A percentile compares a stretch with the other conserved stretches of the same genome.
Conservation (phyloP, 1,284 basidiomycete species). For the Cryptococcus neoformans region DNA sequence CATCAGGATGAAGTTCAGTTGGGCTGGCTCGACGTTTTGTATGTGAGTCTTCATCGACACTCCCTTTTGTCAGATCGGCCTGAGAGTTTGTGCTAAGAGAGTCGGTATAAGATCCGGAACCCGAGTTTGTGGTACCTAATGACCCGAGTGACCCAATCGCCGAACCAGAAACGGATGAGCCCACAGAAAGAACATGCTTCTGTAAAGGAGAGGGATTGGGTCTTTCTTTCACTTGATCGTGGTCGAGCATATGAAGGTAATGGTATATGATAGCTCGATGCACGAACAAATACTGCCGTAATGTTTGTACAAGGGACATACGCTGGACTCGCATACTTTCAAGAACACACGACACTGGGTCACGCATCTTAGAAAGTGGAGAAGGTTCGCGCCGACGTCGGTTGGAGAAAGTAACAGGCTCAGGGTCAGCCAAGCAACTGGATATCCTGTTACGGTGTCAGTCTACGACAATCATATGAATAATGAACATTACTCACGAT, state of each 20-base stretch:
- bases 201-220: neutral
- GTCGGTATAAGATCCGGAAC: constrained; percentile 4
- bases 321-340: constrained; percentile 87
- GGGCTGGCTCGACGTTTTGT: constrained; percentile 40
- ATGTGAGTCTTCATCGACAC: constrained; percentile 37
- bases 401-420: constrained; percentile 23
- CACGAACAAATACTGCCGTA: constrained; percentile 86
- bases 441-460: neutral
- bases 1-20: constrained; percentile 36
- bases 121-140: neutral
- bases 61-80: neutral
- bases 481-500: constrained; percentile 12
- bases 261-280: constrained; percentile 81
- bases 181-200: neutral
- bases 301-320: constrained; percentile 85
- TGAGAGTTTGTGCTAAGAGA: no score
- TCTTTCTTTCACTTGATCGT: constrained; percentile 45
- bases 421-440: constrained; percentile 3
- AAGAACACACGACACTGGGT: constrained; percentile 71
- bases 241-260: constrained; percentile 70
- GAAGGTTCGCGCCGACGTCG: constrained; percentile 53
- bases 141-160: neutral
- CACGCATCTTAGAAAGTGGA: constrained; percentile 60
- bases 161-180: neutral
- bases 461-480: neutral